Conservation (phyloP, 495 filamentous ascomycete genomes). For the Hypoxylon cercidicola region DNA sequence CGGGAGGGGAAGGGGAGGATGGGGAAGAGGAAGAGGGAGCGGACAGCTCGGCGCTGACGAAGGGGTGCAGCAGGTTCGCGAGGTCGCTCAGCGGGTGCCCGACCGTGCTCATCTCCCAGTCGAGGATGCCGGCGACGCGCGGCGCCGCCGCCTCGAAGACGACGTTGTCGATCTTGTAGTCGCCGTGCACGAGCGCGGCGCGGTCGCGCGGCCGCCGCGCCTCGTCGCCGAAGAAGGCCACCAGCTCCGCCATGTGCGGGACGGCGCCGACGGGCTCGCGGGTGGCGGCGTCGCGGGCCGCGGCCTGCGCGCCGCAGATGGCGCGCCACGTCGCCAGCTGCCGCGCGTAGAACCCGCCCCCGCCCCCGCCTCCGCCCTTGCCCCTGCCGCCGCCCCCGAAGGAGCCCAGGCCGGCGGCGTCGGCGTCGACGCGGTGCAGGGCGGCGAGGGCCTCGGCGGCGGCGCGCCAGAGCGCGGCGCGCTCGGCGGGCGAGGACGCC, state of each 20-base stretch:
- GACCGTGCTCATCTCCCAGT: conserved; percentile 98
- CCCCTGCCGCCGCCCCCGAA: too few species aligned
- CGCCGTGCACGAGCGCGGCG: conserved; percentile 86
- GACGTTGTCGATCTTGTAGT: conserved; percentile 98
- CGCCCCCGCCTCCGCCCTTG: too few species aligned
- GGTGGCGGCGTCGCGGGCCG: conserved; percentile 78
- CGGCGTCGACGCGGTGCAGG: conserved; percentile 79
- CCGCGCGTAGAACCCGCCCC: conserved; percentile 84
- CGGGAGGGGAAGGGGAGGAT: conserved; percentile 22
- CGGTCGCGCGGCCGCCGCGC: conserved; percentile 79
- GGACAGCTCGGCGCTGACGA: conserved; percentile 55
- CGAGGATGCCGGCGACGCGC: conserved; percentile 89
- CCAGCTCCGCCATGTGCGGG: conserved; percentile 82
- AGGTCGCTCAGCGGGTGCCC: conserved; percentile 93
- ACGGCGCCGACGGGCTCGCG: conserved; percentile 80
- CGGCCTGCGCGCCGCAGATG: conserved; percentile 82
- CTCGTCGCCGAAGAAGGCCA: conserved; percentile 77
- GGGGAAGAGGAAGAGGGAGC: conserved; percentile 41
- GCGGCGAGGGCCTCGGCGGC: conserved; percentile 85
- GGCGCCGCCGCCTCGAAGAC: conserved; percentile 92
- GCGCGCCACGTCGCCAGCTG: conserved; percentile 84
- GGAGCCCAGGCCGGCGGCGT: conserved; percentile 69
- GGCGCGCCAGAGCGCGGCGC: conserved; percentile 84
- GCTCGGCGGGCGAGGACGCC: conserved; percentile 69
- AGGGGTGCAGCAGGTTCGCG: conserved; percentile 80